Base-by-base conservation (phyloP, 495 filamentous ascomycete genomes). In the Massariosphaeria phaeospora region DNA sequence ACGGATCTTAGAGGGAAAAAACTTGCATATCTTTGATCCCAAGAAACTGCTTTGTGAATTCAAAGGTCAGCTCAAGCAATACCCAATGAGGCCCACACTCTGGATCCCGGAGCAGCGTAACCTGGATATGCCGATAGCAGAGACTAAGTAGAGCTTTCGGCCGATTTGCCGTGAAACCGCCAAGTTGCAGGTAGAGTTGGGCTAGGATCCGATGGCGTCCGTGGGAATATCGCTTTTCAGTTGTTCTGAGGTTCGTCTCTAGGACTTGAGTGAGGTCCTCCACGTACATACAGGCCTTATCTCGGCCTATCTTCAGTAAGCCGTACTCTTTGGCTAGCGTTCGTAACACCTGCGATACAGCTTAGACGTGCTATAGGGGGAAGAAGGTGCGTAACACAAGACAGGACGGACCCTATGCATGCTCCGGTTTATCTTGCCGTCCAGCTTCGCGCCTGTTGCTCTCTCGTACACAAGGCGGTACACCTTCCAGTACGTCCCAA, bases 201-300 rank as follows among this genome's bases (percentile, higher is more conserved):
- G n/a, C 6, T 38, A 15, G 34, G 3, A 38, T 38, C 17, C 31
- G 1, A 35, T 72, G 57, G 18, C 59, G 54, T 13, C 66, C 50
- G 52, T 65, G 39, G 1, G 51, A 39, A 49, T 70, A 71, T 17
- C 56, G 64, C 47, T 65, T 69, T 45, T 64, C 48, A 5, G 57
- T 70, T 10, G 59, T 70, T 25, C 49, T 65, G 7, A 69, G 20
- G 7, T 60, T 58, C 1, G 59, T 67, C 43, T 65, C 53, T 20
- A 67, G 53, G 23, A 72, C 56, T 35, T 55, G 60, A 1, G 12
- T 15, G 4, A 5, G 12, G 12, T 38, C 34, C 34, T 38, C 34
- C 12, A 38, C 34, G 12, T 38, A 38, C 34, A 38, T 38, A 17
- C 34, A 38, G 4, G 34, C 6, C 34, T 38, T 38, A 15, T 38